Percentiles rank a stretch among this genome's conserved stretches.
These are phyloP conservation scores for Metschnikowia henanensis DNA, from an alignment of 805 yeast species.

Conservation along the genomic window DNA sequence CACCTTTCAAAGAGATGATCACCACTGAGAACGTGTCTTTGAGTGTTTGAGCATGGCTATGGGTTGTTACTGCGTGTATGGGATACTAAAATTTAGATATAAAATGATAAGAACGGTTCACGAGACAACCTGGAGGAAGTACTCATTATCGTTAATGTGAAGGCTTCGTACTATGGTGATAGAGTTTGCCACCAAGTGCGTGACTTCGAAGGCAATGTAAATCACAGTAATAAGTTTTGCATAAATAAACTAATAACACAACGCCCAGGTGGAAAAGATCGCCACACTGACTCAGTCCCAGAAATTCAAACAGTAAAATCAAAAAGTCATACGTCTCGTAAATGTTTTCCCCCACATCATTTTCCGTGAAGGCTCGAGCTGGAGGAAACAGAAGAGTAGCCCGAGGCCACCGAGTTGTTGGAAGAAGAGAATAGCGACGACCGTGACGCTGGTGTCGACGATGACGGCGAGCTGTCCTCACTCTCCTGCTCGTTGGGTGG, in stretches of 20 bases:
- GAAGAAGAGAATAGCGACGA: conserved; percentile 10
- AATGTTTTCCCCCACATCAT: neutral
- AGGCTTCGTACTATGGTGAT: too few species aligned
- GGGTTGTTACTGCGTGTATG: neutral
- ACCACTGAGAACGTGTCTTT: conserved; percentile 71
- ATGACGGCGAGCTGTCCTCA: conserved; percentile 5
- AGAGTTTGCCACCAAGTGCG: too few species aligned
- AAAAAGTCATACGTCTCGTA: conserved; percentile 3
- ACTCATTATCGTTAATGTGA: too few species aligned
- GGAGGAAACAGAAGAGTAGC: conserved; percentile 4
- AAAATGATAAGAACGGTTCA: neutral
- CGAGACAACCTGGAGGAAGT: neutral
- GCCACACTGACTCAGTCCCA: neutral
- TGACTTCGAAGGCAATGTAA: too few species aligned
- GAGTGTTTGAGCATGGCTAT: conserved; percentile 54
- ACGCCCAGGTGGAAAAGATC: too few species aligned
- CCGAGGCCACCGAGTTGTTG: conserved; percentile 6
- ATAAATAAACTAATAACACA: neutral
- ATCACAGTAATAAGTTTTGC: neutral
- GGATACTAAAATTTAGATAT: neutral
- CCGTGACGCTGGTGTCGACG: conserved; percentile 9
- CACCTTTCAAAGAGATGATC: conserved; percentile 59
- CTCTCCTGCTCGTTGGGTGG: conserved; percentile 8
- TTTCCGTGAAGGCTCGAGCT: conserved; percentile 3
- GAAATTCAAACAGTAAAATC: conserved; percentile 2